These are phyloP conservation scores for Aspergillus sclerotialis DNA, from an alignment of 2,329 filamentous ascomycete genomes.

Conservation along the genomic window DNA sequence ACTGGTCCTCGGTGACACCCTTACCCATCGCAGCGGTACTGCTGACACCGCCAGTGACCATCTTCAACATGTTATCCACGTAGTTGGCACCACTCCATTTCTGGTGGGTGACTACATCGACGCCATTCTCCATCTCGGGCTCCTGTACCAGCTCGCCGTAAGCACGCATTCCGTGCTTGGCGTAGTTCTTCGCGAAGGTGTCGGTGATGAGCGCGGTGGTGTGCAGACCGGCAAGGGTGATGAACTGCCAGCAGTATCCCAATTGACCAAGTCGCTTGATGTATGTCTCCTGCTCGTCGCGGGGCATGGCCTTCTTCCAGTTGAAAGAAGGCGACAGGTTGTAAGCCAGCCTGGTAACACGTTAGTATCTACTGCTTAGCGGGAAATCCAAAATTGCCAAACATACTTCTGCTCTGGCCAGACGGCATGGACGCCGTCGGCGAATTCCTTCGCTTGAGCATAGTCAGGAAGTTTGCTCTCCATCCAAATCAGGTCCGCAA, in stretches of 20 bases:
- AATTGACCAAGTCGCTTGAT: constrained; percentile 79
- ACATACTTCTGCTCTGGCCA: constrained; percentile 94
- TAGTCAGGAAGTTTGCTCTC: constrained; percentile 95
- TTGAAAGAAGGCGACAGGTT: constrained; percentile 99
- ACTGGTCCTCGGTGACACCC: constrained; percentile 97
- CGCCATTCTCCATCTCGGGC: constrained; percentile 82
- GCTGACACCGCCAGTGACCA: constrained; percentile 89
- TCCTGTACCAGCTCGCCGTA: constrained; percentile 97
- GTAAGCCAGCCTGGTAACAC: constrained; percentile 69
- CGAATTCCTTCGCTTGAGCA: constrained; percentile 85
- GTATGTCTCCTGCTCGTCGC: constrained; percentile 91
- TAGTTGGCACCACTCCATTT: constrained; percentile 97
- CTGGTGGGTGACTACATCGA: constrained; percentile 97
- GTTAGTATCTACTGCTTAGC: constrained; percentile 9
- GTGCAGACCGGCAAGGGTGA: constrained; percentile 95
- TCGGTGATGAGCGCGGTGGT: constrained; percentile 89
- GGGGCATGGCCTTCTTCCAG: constrained; percentile 96
- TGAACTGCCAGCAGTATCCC: constrained; percentile 99
- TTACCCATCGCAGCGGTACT: constrained; percentile 94
- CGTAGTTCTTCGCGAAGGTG: constrained; percentile 77
- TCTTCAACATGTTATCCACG: constrained; percentile 90
- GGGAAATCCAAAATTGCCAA: background rate
- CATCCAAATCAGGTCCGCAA: constrained; percentile 98
- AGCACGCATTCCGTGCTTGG: constrained; percentile 80
- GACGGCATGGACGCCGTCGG: constrained; percentile 83